Conservation (phyloP, 2,329 filamentous ascomycete species). For the Cryphonectria radicalis region DNA sequence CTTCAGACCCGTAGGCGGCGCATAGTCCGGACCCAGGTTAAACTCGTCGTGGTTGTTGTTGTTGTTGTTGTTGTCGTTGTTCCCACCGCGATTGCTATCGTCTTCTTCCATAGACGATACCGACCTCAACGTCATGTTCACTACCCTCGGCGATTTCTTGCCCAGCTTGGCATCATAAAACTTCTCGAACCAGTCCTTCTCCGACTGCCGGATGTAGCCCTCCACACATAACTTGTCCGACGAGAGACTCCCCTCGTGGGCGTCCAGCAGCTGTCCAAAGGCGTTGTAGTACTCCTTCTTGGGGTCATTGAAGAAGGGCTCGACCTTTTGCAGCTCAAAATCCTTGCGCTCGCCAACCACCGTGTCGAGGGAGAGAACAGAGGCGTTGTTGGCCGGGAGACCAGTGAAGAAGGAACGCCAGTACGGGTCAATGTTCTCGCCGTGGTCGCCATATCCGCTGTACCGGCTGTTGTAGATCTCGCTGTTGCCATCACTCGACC, state of each 20-base stretch:
- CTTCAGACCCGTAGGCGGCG: slow-evolving; percentile 58
- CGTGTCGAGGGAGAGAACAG: slow-evolving; percentile 55
- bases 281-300: slow-evolving; percentile 63
- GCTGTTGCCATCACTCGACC: background rate
- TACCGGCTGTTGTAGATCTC: background rate
- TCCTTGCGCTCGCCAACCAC: slow-evolving; percentile 65
- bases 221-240: slow-evolving; percentile 66
- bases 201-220: slow-evolving; percentile 65
- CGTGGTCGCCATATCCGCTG: slow-evolving; percentile 35
- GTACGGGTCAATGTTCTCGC: background rate
- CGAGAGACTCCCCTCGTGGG: slow-evolving; percentile 58
- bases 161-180: slow-evolving; percentile 64
- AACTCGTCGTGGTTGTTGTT: slow-evolving; percentile 49
- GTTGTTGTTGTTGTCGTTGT: background rate
- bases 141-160: slow-evolving; percentile 30
- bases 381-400: slow-evolving; percentile 19
- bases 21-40: slow-evolving; percentile 58
- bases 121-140: slow-evolving; percentile 35
- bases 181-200: slow-evolving; percentile 68
- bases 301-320: slow-evolving; percentile 69
- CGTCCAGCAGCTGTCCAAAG: slow-evolving; percentile 61
- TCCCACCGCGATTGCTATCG: no score
- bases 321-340: slow-evolving; percentile 67
- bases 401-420: background rate
- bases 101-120: slow-evolving; percentile 27